Evolutionary conservation across 177 flowering plant species (phyloP).

Genomic region (Vitis hybrid): DNA sequence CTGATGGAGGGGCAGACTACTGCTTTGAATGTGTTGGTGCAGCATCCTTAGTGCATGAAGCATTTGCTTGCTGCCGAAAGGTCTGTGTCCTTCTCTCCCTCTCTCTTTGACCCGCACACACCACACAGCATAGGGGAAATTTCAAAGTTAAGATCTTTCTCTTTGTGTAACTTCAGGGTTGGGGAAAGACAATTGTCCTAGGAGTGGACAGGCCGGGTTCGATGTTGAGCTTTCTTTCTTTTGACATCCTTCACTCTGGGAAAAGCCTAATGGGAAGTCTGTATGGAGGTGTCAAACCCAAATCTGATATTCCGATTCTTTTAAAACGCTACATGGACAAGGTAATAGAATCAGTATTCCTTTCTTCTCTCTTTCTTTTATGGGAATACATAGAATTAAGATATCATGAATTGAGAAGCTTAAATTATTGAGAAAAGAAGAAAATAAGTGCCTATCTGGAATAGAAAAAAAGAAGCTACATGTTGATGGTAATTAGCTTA

Average conservation of each 20-base stretch:
- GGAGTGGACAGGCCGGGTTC: slow-evolving; percentile 60
- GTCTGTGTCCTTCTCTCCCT: slow-evolving; percentile 27
- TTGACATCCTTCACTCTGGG: slow-evolving; percentile 49
- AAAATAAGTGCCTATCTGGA: too few relatives aligned
- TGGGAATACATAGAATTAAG: too few relatives aligned
- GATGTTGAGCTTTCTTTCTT: slow-evolving; percentile 33
- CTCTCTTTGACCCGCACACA: background rate
- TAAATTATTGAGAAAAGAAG: too few relatives aligned
- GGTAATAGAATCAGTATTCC: slow-evolving; percentile 24
- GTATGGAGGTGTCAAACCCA: slow-evolving; percentile 67
- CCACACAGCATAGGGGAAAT: background rate
- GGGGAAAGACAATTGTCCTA: slow-evolving; percentile 72
- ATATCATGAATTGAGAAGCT: too few relatives aligned
- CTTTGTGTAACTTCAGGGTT: slow-evolving; percentile 46
- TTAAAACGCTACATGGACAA: slow-evolving; percentile 55
- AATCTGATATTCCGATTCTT: slow-evolving; percentile 55
- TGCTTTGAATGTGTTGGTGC: slow-evolving; percentile 85
- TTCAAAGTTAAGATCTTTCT: background rate
- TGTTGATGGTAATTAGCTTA: too few relatives aligned
- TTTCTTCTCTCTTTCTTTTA: background rate
- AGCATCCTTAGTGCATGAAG: slow-evolving; percentile 63
- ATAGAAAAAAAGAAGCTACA: too few relatives aligned
- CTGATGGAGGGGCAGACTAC: slow-evolving; percentile 81
- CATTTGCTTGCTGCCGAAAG: slow-evolving; percentile 63
- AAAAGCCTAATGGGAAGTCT: slow-evolving; percentile 51